Evolutionary conservation across 2,329 filamentous ascomycete genomes (phyloP).

Genomic region (Phaeosphaeria sp.): DNA sequence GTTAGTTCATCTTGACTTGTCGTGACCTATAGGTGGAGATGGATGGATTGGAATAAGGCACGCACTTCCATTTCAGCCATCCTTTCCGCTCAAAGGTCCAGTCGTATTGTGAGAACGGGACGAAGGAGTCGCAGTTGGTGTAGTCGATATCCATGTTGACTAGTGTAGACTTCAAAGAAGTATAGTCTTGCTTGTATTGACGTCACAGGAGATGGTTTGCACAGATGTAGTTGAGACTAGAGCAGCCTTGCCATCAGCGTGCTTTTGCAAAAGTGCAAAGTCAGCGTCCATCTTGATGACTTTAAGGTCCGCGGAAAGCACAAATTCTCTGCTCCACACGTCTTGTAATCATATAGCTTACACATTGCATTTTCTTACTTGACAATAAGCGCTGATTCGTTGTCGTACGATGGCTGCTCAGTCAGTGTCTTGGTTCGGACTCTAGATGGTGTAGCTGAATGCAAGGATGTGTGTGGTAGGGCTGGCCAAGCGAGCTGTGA

Average conservation of each 20-base stretch:
- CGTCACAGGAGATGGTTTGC: neutral
- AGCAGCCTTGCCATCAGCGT: neutral
- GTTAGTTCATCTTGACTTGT: neutral
- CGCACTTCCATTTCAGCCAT: constrained; percentile 10
- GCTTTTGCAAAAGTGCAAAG: neutral
- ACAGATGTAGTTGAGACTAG: neutral
- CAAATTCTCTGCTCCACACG: neutral
- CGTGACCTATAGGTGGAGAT: neutral
- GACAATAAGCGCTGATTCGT: neutral
- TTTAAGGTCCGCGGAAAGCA: neutral
- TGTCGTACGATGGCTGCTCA: neutral
- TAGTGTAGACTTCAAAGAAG: neutral
- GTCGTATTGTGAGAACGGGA: constrained; percentile 8
- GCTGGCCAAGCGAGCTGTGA: neutral
- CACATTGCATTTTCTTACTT: neutral
- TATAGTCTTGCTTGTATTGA: neutral
- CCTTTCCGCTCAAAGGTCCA: constrained; percentile 10
- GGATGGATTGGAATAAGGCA: neutral
- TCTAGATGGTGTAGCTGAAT: neutral
- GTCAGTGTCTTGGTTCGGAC: neutral
- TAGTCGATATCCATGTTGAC: constrained; percentile 4
- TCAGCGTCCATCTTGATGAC: neutral
- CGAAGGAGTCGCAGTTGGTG: constrained; percentile 12
- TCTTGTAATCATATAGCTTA: neutral
- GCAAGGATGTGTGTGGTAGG: neutral